Percentiles rank a stretch among this genome's conserved stretches.
Evolutionary conservation across 768 basidiomycete genomes (phyloP).

Genomic region (Amanita phalloides): DNA sequence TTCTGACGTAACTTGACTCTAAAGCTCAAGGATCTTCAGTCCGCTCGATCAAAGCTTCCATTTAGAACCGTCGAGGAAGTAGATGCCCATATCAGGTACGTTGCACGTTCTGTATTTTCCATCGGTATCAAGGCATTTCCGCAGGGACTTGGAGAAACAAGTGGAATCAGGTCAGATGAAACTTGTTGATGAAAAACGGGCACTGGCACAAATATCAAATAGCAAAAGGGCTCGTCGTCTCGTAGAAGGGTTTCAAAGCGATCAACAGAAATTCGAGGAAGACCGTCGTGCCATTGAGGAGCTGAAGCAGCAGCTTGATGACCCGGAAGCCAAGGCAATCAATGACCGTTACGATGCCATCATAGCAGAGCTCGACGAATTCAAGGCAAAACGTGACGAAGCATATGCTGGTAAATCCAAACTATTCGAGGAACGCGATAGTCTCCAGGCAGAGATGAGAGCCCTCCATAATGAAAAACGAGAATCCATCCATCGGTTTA

Average conservation of each 20-base stretch:
- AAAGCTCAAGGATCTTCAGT: slow-evolving; percentile 81
- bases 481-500: slow-evolving; percentile 56
- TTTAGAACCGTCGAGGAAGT: slow-evolving; percentile 82
- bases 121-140: slow-evolving; percentile 7
- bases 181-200: slow-evolving; percentile 91
- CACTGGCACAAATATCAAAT: slow-evolving; percentile 79
- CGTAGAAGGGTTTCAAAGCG: slow-evolving; percentile 73
- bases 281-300: slow-evolving; percentile 70
- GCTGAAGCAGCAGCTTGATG: slow-evolving; percentile 75
- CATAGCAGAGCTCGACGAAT: slow-evolving; percentile 73
- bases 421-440: slow-evolving; percentile 81
- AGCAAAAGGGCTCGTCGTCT: slow-evolving; percentile 59
- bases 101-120: neutral
- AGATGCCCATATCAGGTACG: slow-evolving; percentile 79
- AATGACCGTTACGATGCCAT: slow-evolving; percentile 76
- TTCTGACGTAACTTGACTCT: slow-evolving; percentile 1
- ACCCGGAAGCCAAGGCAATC: slow-evolving; percentile 77
- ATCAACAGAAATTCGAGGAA: slow-evolving; percentile 73
- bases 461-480: slow-evolving; percentile 68
- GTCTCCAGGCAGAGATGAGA: slow-evolving; percentile 58
- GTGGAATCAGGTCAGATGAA: slow-evolving; percentile 90
- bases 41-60: slow-evolving; percentile 62
- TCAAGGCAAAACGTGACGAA: slow-evolving; percentile 83
- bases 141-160: slow-evolving; percentile 75
- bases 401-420: slow-evolving; percentile 70